Percentiles rank a stretch among this genome's conserved stretches.
Conservation (phyloP, 768 basidiomycete genomes). For the Boletus sensibilis region DNA sequence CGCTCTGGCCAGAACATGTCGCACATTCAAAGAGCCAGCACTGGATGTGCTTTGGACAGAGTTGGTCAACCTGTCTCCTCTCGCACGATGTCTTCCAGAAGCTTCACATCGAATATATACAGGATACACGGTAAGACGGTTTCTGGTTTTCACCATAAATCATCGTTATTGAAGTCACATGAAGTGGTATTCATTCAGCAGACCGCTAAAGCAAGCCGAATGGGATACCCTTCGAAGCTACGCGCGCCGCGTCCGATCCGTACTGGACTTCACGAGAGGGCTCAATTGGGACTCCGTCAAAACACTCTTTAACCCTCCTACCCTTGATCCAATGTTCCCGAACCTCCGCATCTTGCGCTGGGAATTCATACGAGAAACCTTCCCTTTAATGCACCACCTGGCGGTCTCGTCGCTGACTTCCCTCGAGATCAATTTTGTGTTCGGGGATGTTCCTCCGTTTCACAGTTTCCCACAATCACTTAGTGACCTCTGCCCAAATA, state of each 20-base stretch:
- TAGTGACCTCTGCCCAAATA: slow-evolving; percentile 17
- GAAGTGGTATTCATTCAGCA: slow-evolving; percentile 18
- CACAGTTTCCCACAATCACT: slow-evolving; percentile 19
- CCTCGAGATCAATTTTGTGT: slow-evolving; percentile 21
- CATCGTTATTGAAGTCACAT: neutral
- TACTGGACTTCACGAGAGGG: slow-evolving; percentile 13
- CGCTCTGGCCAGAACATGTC: slow-evolving; percentile 6
- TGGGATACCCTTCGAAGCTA: slow-evolving; percentile 15
- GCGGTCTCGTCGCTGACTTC: slow-evolving; percentile 16
- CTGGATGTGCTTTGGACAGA: slow-evolving; percentile 8
- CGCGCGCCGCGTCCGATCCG: slow-evolving; percentile 12
- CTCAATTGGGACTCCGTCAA: slow-evolving; percentile 21
- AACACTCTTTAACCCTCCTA: slow-evolving; percentile 15
- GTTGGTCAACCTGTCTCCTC: slow-evolving; percentile 1
- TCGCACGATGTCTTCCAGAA: slow-evolving; percentile 5
- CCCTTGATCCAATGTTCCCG: slow-evolving; percentile 16
- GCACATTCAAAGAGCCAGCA: slow-evolving; percentile 8
- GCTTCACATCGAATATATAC: slow-evolving; percentile 14
- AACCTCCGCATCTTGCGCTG: slow-evolving; percentile 22
- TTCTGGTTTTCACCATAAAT: neutral
- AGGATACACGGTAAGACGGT: slow-evolving; percentile 3
- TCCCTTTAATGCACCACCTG: slow-evolving; percentile 16
- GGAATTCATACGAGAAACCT: slow-evolving; percentile 18
- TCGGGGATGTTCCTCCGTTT: slow-evolving; percentile 18
- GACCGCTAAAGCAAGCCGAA: slow-evolving; percentile 7